Evolutionary conservation across 768 basidiomycete species (phyloP).

Genomic region (Udeniomyces megalosporus): DNA sequence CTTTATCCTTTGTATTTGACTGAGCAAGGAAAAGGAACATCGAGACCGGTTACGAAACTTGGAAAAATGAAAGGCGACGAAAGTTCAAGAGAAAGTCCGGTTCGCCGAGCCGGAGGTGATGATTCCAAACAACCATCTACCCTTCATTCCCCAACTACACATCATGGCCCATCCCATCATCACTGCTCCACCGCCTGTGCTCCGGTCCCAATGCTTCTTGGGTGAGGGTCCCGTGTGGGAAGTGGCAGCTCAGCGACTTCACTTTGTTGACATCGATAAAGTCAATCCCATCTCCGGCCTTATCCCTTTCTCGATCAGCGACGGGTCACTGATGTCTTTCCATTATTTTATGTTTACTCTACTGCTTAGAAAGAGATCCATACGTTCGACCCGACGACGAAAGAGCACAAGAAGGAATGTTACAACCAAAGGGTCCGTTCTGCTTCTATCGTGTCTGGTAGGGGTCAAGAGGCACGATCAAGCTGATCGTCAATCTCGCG

Average conservation of each 20-base stretch:
- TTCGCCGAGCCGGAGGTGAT: too few species aligned
- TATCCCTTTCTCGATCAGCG: neutral
- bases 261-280: constrained; percentile 10
- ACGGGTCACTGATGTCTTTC: neutral
- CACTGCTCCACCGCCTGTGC: neutral
- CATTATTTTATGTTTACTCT: too few species aligned
- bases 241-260: neutral
- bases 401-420: neutral
- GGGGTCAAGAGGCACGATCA: too few species aligned
- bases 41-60: too few species aligned
- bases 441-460: too few species aligned
- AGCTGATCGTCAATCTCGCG: too few species aligned
- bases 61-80: too few species aligned
- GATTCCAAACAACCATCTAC: too few species aligned
- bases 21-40: too few species aligned
- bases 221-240: constrained; percentile 16
- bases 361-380: constrained; percentile 15
- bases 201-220: constrained; percentile 1
- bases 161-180: neutral
- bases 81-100: too few species aligned
- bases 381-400: neutral
- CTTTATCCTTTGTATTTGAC: too few species aligned
- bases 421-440: neutral
- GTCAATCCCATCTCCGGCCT: neutral
- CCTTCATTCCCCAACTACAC: too few species aligned